Evolutionary conservation across 2,329 filamentous ascomycete species (phyloP).

Genomic region (Fusarium armeniacum): DNA sequence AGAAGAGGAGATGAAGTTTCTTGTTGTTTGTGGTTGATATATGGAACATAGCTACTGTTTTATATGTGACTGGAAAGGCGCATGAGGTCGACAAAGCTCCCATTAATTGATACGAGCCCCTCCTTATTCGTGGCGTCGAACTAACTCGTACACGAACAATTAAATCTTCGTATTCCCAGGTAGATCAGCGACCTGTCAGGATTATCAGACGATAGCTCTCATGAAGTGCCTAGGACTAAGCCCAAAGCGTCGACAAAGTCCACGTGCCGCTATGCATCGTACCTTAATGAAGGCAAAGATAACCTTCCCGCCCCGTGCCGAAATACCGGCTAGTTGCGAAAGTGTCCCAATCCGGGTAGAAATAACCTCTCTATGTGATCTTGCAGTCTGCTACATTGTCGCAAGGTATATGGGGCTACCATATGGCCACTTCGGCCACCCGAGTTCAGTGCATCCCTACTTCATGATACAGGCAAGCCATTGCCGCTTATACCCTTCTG

Average conservation of each 20-base stretch:
- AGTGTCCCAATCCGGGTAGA: background rate
- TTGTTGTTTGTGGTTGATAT: background rate
- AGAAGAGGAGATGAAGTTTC: background rate
- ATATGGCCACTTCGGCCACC: too few relatives aligned
- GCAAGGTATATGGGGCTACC: background rate
- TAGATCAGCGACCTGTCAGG: background rate
- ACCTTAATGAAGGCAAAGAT: background rate
- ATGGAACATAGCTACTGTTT: background rate
- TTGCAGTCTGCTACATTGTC: too few relatives aligned
- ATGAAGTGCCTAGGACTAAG: background rate
- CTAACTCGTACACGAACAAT: background rate
- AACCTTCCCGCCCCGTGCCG: background rate
- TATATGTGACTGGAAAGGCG: background rate
- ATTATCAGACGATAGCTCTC: background rate
- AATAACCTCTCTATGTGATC: background rate
- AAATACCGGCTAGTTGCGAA: background rate
- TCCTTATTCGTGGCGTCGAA: background rate
- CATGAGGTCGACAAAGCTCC: background rate
- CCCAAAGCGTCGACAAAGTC: background rate
- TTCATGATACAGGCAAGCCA: rapidly evolving
- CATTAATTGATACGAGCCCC: background rate
- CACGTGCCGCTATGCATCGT: constrained; percentile 4
- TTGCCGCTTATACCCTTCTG: rapidly evolving
- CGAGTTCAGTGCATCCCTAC: too few relatives aligned
- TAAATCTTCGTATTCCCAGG: background rate